phyloP scores from a whole-genome alignment of 2,329 filamentous ascomycete species.

The Colletotrichum sp. region DNA sequence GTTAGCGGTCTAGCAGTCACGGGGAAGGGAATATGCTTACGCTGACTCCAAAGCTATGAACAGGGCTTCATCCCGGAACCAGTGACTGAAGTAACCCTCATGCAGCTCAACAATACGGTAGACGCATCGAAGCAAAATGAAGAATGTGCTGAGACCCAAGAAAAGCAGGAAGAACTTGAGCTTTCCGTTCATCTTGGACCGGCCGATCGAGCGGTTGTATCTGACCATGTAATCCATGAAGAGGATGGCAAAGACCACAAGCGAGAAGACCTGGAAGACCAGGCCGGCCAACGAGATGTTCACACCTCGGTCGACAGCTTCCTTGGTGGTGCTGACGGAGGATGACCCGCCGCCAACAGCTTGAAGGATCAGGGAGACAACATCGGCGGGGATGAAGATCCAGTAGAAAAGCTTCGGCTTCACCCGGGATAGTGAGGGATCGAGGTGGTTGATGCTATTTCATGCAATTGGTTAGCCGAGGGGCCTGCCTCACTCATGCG shows the following conservation, averaged over 20 bases:
- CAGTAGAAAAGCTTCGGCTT: conserved; percentile 34
- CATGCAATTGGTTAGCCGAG: not conserved
- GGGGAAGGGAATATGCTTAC: conserved; percentile 17
- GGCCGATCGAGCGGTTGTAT: conserved; percentile 29
- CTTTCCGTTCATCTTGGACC: conserved; percentile 29
- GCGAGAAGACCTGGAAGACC: conserved; percentile 54
- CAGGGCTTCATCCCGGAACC: conserved; percentile 47
- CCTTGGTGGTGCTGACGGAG: conserved; percentile 35
- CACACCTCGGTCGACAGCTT: conserved; percentile 40
- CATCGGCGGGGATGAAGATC: conserved; percentile 52
- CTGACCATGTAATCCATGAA: conserved; percentile 45
- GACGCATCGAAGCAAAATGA: conserved; percentile 60
- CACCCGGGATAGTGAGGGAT: conserved; percentile 31
- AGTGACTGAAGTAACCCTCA: conserved; percentile 55
- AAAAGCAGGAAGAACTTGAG: conserved; percentile 56
- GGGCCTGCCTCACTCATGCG: not conserved
- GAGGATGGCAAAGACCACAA: conserved; percentile 47
- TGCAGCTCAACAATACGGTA: conserved; percentile 65
- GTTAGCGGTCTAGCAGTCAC: not conserved
- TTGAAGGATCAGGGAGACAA: conserved; percentile 56
- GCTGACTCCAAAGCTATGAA: conserved; percentile 50
- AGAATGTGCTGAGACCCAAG: conserved; percentile 54
- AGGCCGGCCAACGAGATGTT: conserved; percentile 56
- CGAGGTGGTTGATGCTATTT: conserved; percentile 29
- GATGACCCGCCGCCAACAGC: conserved; percentile 54